phyloP scores from a whole-genome alignment of 371 early-diverging fungal species.

The Mucor racemosus region DNA sequence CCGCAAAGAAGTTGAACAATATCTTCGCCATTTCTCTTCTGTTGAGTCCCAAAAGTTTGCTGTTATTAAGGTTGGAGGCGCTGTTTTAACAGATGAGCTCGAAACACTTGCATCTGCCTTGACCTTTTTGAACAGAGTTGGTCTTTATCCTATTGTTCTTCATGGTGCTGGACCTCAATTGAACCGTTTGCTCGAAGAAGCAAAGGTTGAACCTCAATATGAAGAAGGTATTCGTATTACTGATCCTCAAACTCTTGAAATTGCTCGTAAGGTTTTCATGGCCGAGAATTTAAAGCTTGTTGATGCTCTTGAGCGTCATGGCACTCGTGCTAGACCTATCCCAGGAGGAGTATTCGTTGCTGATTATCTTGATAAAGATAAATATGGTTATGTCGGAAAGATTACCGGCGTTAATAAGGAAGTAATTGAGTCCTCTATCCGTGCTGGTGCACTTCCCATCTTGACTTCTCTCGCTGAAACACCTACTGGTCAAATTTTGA shows the following conservation, averaged over 20 bases:
- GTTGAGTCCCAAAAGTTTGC: slow-evolving; percentile 99
- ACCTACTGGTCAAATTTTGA: slow-evolving; percentile 93
- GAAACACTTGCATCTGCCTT: slow-evolving; percentile 93
- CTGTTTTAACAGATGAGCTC: slow-evolving; percentile 93
- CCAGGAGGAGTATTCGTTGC: slow-evolving; percentile 94
- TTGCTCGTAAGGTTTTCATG: slow-evolving; percentile 90
- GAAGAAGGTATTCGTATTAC: slow-evolving; percentile 97
- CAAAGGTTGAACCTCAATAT: slow-evolving; percentile 90
- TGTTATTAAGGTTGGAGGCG: slow-evolving; percentile 98
- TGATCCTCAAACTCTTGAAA: slow-evolving; percentile 86
- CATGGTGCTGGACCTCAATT: slow-evolving; percentile 98
- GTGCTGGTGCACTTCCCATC: slow-evolving; percentile 94
- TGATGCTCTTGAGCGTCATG: slow-evolving; percentile 93
- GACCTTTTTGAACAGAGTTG: slow-evolving; percentile 95
- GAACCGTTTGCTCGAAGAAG: slow-evolving; percentile 85
- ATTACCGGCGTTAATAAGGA: slow-evolving; percentile 90
- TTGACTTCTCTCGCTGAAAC: slow-evolving; percentile 96
- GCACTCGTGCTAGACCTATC: slow-evolving; percentile 93
- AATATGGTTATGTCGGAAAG: slow-evolving; percentile 92
- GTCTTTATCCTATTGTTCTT: slow-evolving; percentile 96
- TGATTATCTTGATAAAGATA: slow-evolving; percentile 90
- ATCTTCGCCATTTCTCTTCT: slow-evolving; percentile 92
- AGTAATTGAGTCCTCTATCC: slow-evolving; percentile 88
- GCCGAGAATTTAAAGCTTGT: slow-evolving; percentile 94
- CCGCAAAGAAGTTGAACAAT: slow-evolving; percentile 96